These are phyloP conservation scores for Candida tallmaniae DNA, from an alignment of 805 yeast species.

Conservation along the genomic window DNA sequence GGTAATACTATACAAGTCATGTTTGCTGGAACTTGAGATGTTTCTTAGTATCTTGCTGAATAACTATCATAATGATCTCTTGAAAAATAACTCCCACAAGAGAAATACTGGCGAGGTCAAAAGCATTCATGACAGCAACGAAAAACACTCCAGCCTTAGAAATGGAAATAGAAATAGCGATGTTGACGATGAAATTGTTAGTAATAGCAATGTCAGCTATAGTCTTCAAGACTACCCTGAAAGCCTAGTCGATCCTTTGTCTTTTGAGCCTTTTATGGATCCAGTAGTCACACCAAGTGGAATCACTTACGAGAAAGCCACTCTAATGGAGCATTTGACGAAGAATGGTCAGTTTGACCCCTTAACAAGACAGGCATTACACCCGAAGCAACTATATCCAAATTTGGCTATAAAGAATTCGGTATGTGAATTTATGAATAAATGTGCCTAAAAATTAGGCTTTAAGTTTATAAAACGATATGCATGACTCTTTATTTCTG, in stretches of 20 bases:
- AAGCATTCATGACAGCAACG: no score
- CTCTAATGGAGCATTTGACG: slow-evolving; percentile 30
- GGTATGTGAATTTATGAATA: slow-evolving; percentile 23
- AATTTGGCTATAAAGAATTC: slow-evolving; percentile 38
- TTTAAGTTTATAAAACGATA: background rate
- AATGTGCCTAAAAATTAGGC: no score
- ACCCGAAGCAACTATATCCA: slow-evolving; percentile 32
- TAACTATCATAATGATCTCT: slow-evolving; percentile 22
- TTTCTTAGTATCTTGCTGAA: slow-evolving; percentile 18
- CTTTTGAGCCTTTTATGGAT: slow-evolving; percentile 32
- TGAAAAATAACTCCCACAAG: slow-evolving; percentile 7
- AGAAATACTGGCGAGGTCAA: background rate
- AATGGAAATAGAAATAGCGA: background rate
- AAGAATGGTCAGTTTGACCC: slow-evolving; percentile 36
- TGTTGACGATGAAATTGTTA: background rate
- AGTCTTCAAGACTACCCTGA: slow-evolving; percentile 28
- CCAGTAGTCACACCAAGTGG: slow-evolving; percentile 46
- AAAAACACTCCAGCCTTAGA: slow-evolving; percentile 1
- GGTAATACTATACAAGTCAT: slow-evolving; percentile 15
- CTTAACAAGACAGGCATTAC: slow-evolving; percentile 31
- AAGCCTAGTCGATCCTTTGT: slow-evolving; percentile 34
- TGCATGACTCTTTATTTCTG: background rate
- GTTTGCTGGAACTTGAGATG: slow-evolving; percentile 17
- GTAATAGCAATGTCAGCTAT: background rate
- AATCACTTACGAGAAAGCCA: slow-evolving; percentile 36